Conservation (phyloP, 2,329 filamentous ascomycete genomes). For the Blastomyces gilchristii region DNA sequence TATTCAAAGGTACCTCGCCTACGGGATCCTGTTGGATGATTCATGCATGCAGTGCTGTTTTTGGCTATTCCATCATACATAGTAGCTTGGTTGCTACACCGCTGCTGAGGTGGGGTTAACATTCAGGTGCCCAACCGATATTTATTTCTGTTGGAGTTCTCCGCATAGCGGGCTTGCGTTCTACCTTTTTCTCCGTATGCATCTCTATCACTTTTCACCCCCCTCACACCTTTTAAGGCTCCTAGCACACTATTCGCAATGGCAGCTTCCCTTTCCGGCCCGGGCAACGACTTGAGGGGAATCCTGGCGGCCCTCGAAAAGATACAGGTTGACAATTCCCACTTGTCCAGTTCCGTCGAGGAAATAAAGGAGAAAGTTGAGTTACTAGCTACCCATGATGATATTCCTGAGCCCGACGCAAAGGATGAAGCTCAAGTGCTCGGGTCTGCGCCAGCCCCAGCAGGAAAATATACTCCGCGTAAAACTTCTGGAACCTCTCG, state of each 20-base stretch:
- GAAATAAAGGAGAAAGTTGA: constrained; percentile 1
- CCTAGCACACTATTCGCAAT: neutral
- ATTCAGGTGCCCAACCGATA: neutral
- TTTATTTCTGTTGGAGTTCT: neutral
- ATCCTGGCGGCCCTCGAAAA: neutral
- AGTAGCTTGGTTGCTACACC: too few relatives aligned
- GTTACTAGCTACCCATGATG: neutral
- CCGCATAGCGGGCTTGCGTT: neutral
- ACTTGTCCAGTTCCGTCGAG: constrained; percentile 3
- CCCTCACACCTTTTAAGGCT: neutral
- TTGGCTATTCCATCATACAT: too few relatives aligned
- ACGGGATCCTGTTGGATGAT: too few relatives aligned
- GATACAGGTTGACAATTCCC: constrained; percentile 5
- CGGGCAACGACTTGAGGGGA: neutral
- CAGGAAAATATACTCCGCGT: constrained; percentile 1
- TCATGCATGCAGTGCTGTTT: too few relatives aligned
- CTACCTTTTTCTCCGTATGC: neutral
- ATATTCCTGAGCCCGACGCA: neutral
- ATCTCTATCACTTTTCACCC: neutral
- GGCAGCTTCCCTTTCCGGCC: neutral
- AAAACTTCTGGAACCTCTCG: constrained; percentile 39
- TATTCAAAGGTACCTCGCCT: too few relatives aligned
- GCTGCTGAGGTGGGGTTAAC: too few relatives aligned
- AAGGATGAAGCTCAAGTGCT: neutral
- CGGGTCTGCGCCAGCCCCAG: neutral